phyloP scores from a whole-genome alignment of 768 basidiomycete species.

The Podaxis pistillaris region DNA sequence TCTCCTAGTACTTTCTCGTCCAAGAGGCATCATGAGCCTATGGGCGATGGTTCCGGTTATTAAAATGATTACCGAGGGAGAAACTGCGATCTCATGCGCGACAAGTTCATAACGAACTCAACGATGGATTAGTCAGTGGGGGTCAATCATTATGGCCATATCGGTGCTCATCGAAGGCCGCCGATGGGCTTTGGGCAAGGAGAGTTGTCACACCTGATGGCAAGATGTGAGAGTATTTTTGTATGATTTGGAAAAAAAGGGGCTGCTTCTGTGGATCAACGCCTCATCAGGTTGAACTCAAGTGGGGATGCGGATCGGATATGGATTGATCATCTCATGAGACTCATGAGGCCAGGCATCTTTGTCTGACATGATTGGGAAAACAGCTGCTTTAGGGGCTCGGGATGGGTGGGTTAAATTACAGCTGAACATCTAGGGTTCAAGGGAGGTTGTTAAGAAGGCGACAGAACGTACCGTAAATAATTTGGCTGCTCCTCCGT shows the following conservation, averaged over 20 bases:
- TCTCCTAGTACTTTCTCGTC: not conserved
- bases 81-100: not conserved
- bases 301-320: not conserved
- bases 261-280: conserved; percentile 12
- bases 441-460: not conserved
- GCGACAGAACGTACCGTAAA: not conserved
- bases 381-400: too few species aligned
- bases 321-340: conserved; percentile 5
- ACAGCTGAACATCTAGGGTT: not conserved
- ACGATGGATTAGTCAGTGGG: conserved; percentile 3
- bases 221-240: not conserved
- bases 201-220: not conserved
- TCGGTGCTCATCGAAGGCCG: not conserved
- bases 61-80: not conserved
- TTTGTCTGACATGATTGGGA: not conserved
- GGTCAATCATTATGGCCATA: not conserved
- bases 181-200: not conserved
- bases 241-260: not conserved
- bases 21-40: not conserved
- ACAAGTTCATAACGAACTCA: not conserved
- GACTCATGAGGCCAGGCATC: not conserved
- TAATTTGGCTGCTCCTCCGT: not conserved
- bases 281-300: not conserved
- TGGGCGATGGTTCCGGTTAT: conserved; percentile 2
- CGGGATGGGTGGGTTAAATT: not conserved